phyloP scores from a whole-genome alignment of 2,329 filamentous ascomycete species.

The Hypoxylon sp. region DNA sequence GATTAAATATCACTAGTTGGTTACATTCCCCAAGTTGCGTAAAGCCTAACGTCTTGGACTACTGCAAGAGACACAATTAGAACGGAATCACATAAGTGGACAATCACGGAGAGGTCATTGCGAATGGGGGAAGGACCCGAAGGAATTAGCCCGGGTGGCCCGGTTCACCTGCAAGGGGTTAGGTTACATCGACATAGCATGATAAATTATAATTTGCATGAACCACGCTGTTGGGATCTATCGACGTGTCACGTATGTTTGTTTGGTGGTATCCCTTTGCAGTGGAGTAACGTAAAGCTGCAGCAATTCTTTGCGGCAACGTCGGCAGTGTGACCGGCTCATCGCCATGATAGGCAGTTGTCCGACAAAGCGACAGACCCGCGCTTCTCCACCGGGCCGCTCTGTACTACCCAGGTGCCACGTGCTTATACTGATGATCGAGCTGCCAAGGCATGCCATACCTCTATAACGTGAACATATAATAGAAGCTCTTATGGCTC shows the following conservation, averaged over 20 bases:
- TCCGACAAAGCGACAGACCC: no score
- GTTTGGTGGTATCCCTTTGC: slow-evolving; percentile 6
- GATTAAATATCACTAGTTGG: slow-evolving; percentile 18
- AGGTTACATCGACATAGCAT: slow-evolving; percentile 30
- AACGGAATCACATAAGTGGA: slow-evolving; percentile 18
- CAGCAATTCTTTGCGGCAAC: slow-evolving; percentile 8
- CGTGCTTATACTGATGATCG: slow-evolving; percentile 22
- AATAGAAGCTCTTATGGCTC: slow-evolving; percentile 2
- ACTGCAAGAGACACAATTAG: slow-evolving; percentile 26
- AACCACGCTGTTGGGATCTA: slow-evolving; percentile 38
- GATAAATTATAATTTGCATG: slow-evolving; percentile 32
- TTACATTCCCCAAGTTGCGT: neutral
- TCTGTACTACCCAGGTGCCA: slow-evolving; percentile 24
- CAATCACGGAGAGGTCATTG: slow-evolving; percentile 21
- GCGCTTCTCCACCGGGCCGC: slow-evolving; percentile 2
- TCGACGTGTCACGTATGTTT: slow-evolving; percentile 29
- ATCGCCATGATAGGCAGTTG: slow-evolving; percentile 20
- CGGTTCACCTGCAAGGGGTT: slow-evolving; percentile 32
- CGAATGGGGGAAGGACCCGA: slow-evolving; percentile 25
- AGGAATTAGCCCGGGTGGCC: slow-evolving; percentile 4
- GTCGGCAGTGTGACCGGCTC: slow-evolving; percentile 13
- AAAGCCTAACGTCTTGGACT: slow-evolving; percentile 5
- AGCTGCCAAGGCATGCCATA: slow-evolving; percentile 1
- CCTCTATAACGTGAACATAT: neutral
- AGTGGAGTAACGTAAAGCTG: slow-evolving; percentile 25